Conservation (phyloP, 2,329 filamentous ascomycete species). For the Pyricularia pennisetigena region DNA sequence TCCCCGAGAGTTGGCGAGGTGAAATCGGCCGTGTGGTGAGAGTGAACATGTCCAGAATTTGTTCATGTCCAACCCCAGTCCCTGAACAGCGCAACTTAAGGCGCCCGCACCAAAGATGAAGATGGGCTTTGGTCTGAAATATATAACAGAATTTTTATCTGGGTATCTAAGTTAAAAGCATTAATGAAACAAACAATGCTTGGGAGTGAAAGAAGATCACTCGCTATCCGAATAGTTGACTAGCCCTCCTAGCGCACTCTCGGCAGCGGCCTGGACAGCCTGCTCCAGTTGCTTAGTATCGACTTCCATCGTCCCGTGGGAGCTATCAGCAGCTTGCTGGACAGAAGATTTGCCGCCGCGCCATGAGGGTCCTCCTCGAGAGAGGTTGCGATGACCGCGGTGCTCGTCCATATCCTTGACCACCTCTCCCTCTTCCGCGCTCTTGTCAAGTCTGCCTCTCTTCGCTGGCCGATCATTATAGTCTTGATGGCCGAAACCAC, state of each 20-base stretch:
- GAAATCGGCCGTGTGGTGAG: no score
- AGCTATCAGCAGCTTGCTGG: background rate
- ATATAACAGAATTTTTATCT: background rate
- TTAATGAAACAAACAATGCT: background rate
- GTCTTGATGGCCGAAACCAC: background rate
- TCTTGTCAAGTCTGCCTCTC: background rate
- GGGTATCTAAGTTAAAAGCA: background rate
- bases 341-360: background rate
- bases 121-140: background rate
- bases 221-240: background rate
- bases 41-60: no score
- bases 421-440: background rate
- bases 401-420: background rate
- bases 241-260: background rate
- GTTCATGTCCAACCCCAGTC: no score
- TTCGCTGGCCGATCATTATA: background rate
- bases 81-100: no score
- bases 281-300: background rate
- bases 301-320: background rate
- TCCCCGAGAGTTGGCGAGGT: no score
- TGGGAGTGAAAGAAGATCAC: background rate
- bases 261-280: background rate
- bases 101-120: no score
- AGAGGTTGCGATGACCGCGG: background rate
- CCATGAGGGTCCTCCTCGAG: background rate